Conservation (phyloP, 2,329 filamentous ascomycete species). For the Aphanocladium album region DNA sequence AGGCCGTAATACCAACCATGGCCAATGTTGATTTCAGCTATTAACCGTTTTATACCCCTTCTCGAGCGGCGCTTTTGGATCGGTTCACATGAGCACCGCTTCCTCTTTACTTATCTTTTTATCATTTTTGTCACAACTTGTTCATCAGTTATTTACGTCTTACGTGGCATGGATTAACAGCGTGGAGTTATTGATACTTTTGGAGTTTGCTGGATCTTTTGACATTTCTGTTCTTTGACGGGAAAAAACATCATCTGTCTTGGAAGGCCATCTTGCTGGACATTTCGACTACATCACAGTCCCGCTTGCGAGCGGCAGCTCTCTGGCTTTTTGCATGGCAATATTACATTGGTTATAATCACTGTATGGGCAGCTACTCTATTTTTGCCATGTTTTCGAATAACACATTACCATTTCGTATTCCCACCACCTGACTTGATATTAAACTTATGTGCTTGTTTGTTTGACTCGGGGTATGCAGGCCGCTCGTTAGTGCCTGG, state of each 20-base stretch:
- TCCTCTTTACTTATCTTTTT: slow-evolving; percentile 13
- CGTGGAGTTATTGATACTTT: slow-evolving; percentile 12
- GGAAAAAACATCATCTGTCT: background rate
- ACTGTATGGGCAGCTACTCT: background rate
- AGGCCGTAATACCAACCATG: slow-evolving; percentile 43
- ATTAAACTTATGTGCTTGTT: background rate
- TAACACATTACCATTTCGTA: background rate
- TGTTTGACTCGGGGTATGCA: background rate
- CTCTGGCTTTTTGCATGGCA: background rate
- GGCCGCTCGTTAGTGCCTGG: background rate
- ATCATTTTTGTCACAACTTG: background rate
- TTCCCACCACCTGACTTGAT: background rate
- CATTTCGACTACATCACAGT: background rate
- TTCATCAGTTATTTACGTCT: slow-evolving; percentile 6
- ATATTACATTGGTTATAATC: slow-evolving; percentile 1
- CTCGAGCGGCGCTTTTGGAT: background rate
- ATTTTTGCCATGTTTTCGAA: background rate
- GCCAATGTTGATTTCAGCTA: slow-evolving; percentile 60
- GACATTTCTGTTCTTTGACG: background rate
- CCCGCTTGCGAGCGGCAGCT: background rate
- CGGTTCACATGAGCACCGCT: slow-evolving; percentile 6
- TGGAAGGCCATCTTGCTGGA: background rate
- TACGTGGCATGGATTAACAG: slow-evolving; percentile 6
- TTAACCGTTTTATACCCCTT: slow-evolving; percentile 31
- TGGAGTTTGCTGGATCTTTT: slow-evolving; percentile 4